These are phyloP conservation scores for Aspergillus sp. DNA, from an alignment of 2,329 filamentous ascomycete species.

Conservation along the genomic window DNA sequence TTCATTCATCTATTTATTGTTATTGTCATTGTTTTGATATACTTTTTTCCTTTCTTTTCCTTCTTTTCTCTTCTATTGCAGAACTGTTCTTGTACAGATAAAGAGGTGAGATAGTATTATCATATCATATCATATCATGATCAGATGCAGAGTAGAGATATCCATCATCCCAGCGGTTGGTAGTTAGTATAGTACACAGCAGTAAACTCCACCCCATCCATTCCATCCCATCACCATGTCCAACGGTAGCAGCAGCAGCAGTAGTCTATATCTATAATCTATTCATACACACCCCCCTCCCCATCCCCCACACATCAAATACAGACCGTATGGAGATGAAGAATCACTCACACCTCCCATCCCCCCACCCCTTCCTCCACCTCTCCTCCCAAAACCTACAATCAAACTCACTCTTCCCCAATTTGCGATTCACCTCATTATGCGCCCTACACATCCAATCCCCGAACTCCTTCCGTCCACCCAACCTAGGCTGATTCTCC, in stretches of 20 bases:
- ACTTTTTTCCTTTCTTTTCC: slow-evolving; percentile 12
- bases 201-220: neutral
- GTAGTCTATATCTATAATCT: neutral
- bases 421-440: slow-evolving; percentile 63
- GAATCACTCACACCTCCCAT: slow-evolving; percentile 63
- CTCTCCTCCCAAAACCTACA: slow-evolving; percentile 89
- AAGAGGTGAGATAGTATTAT: slow-evolving; percentile 15
- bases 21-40: neutral
- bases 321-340: no score
- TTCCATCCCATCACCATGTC: no score
- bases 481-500: slow-evolving; percentile 64
- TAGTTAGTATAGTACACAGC: neutral
- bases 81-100: slow-evolving; percentile 3
- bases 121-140: no score
- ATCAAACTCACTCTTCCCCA: slow-evolving; percentile 90
- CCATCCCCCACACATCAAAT: neutral
- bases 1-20: slow-evolving; percentile 22
- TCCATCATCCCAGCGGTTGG: neutral
- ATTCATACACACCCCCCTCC: neutral
- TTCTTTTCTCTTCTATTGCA: neutral
- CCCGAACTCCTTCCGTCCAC: slow-evolving; percentile 51
- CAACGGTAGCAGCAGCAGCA: no score
- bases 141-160: neutral
- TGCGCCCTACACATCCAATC: slow-evolving; percentile 55
- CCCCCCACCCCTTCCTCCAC: slow-evolving; percentile 84